Conservation (phyloP, 2,329 filamentous ascomycete species). For the Colletotrichum cordylinicola region DNA sequence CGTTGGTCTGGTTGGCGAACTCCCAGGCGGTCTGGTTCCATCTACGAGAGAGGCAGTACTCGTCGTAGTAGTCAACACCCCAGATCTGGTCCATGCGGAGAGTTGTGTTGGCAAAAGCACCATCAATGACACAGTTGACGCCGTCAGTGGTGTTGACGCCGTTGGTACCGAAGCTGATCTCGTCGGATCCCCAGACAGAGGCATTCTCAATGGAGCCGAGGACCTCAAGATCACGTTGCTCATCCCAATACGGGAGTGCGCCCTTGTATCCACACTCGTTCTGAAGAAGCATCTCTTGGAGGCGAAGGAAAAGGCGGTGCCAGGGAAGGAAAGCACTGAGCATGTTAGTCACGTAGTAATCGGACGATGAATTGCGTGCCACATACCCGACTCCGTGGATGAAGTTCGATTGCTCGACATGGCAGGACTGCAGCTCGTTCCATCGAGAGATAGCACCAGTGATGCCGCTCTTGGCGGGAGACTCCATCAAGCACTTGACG, state of each 20-base stretch:
- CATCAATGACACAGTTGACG: conserved; percentile 24
- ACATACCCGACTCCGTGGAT: conserved; percentile 18
- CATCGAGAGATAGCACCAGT: background rate
- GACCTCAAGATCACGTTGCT: conserved; percentile 24
- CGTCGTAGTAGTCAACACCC: conserved; percentile 9
- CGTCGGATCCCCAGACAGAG: conserved; percentile 3
- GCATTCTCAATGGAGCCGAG: conserved; percentile 30
- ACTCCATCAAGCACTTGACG: conserved; percentile 7
- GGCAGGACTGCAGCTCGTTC: conserved; percentile 11
- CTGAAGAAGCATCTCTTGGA: conserved; percentile 34
- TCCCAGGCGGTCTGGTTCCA: conserved; percentile 5
- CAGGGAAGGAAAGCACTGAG: conserved; percentile 36
- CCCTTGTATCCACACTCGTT: conserved; percentile 36
- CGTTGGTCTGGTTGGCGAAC: background rate
- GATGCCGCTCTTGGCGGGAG: conserved; percentile 5
- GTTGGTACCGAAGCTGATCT: conserved; percentile 35
- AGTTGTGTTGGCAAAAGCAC: conserved; percentile 26
- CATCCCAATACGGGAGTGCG: conserved; percentile 30
- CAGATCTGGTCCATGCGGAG: conserved; percentile 13
- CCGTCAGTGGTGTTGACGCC: conserved; percentile 19
- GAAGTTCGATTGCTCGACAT: conserved; percentile 11
- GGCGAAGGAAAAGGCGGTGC: conserved; percentile 37
- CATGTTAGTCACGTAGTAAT: background rate
- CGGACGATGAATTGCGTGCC: background rate
- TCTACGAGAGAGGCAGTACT: conserved; percentile 1